Base-by-base conservation (phyloP, 257 asterid species). In the Solanum tarapatanum region DNA sequence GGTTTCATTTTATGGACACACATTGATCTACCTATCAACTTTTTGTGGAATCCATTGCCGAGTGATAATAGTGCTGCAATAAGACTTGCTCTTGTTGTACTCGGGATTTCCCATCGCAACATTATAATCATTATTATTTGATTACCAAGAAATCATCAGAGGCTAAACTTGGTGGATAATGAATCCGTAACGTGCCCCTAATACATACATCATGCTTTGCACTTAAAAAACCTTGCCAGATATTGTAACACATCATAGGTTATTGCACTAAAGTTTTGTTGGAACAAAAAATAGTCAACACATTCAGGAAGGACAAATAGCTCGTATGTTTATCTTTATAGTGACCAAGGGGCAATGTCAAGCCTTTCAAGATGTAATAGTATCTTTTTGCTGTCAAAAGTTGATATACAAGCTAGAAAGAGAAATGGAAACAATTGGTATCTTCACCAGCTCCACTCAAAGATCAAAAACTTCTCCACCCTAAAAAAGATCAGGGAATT, bases 381-480 rank as follows among this genome's bases (percentile, higher is more conserved):
- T 76, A 39, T 39, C 36, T 3, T 24, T 77, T 43, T 39, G 33
- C 82, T 74, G 36, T 43, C 87, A 87, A 86, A 83, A 86, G 48
- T 87, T 55, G 87, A 86, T 66, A 82, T 87, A 82, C 74, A 70
- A 86, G 77, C 23, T 86, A 88, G 41, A 45, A 58, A 4, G 21
- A 16, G 41, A 26, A 16, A 28, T 17, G 41, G 41, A 48, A 48
- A 80, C 85, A 80, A 28, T 80, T 80, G 69, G 70, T 55, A 33
- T 80, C 39, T 83, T 73, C 80, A 87, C 88, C 87, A 7, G 73
- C 83, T 69, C 73, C 41, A 58, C 51, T 58, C 88, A 41, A 87
- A 62, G 23, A 84, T 87, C 37, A 55, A 48, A 84, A 58, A 80
- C 10, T 43, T 90, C 90, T 77, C 76, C 60, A 70, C 24, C 79